These are phyloP conservation scores for Debaryomyces robertsiae DNA, from an alignment of 1,139 yeast species.

Conservation along the genomic window DNA sequence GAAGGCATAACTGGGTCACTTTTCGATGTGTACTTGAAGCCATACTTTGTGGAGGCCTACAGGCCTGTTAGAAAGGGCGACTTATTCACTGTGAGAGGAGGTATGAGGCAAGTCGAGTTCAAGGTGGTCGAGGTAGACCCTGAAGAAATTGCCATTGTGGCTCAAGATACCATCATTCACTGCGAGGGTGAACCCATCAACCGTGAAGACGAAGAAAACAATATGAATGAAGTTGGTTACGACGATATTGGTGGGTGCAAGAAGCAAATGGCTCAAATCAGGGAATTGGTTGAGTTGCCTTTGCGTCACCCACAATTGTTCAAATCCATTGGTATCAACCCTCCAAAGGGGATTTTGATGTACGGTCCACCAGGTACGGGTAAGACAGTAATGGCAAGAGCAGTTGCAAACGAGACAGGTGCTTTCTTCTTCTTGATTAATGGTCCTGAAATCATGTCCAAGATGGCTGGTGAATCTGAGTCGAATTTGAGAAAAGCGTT, in stretches of 20 bases:
- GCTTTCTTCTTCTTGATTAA: constrained; percentile 97
- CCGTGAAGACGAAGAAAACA: constrained; percentile 98
- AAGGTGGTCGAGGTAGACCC: constrained; percentile 99
- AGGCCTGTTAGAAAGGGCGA: constrained; percentile 99
- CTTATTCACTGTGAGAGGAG: constrained; percentile 94
- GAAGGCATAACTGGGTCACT: constrained; percentile 98
- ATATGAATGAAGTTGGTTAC: constrained; percentile 94
- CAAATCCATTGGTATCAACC: constrained; percentile 96
- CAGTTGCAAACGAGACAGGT: constrained; percentile 98
- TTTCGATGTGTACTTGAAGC: constrained; percentile 94
- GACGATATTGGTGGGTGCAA: constrained; percentile 99
- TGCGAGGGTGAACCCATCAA: constrained; percentile 99
- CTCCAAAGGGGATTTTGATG: constrained; percentile 96
- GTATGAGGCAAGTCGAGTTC: constrained; percentile 98
- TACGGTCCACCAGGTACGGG: constrained; percentile 99
- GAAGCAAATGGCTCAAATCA: constrained; percentile 97
- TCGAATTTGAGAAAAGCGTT: constrained; percentile 96
- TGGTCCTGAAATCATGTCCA: constrained; percentile 99
- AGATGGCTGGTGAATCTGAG: constrained; percentile 99
- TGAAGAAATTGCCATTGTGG: constrained; percentile 94
- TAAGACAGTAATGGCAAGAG: constrained; percentile 99
- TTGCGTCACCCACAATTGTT: constrained; percentile 96
- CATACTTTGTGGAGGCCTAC: constrained; percentile 97
- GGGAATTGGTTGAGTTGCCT: constrained; percentile 96
- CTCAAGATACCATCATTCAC: constrained; percentile 97